phyloP scores from a whole-genome alignment of 257 asterid species.

The Nemophila menziesii region DNA sequence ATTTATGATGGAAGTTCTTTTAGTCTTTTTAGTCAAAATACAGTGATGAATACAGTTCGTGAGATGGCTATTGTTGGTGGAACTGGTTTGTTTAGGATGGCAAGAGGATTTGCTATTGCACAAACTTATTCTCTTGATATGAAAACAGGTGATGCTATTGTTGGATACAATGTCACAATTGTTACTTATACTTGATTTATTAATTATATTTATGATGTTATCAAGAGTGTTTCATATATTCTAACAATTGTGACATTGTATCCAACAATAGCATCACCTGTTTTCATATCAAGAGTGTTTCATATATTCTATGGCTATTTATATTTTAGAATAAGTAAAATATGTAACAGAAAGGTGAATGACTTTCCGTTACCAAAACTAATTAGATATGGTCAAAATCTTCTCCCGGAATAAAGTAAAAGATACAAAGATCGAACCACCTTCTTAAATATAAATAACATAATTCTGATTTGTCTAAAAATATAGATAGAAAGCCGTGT shows the following conservation, averaged over 20 bases:
- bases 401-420: no score
- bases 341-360: no score
- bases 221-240: no score
- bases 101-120: conserved; percentile 66
- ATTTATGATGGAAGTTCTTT: conserved; percentile 61
- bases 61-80: conserved; percentile 87
- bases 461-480: no score
- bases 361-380: no score
- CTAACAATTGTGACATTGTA: conserved; percentile 48
- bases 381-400: no score
- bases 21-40: conserved; percentile 58
- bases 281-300: conserved; percentile 14
- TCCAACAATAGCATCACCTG: conserved; percentile 59
- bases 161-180: conserved; percentile 56
- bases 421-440: no score
- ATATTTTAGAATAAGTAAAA: no score
- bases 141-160: conserved; percentile 46
- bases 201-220: no score
- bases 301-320: no score
- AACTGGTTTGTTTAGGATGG: conserved; percentile 68
- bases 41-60: conserved; percentile 28
- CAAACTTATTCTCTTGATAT: conserved; percentile 25
- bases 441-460: no score
- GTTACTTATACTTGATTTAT: conserved; percentile 30
- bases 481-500: no score